Conservation (phyloP, 345 rosid genomes). For the Balakata baccata region DNA sequence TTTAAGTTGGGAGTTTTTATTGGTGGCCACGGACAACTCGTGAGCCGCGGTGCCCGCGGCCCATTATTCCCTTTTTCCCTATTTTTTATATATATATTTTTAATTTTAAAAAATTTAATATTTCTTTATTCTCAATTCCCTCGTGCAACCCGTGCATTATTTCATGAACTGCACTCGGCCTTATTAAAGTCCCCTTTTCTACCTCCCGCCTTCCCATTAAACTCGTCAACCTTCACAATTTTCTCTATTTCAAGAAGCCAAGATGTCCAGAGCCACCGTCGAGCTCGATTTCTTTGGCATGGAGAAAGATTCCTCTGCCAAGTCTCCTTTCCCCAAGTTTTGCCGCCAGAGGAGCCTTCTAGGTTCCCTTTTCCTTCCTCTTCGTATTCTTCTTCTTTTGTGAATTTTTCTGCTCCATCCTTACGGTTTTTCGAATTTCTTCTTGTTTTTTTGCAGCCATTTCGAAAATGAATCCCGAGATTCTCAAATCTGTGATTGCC, state of each 20-base stretch:
- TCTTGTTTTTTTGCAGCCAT: slow-evolving; percentile 46
- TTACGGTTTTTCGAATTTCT: not conserved
- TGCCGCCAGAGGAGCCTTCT: slow-evolving; percentile 71
- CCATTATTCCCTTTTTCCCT: too few species aligned
- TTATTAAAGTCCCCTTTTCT: not conserved
- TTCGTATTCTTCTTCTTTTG: too few species aligned
- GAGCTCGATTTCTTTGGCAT: slow-evolving; percentile 74
- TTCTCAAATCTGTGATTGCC: slow-evolving; percentile 65
- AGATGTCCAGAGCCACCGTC: slow-evolving; percentile 48
- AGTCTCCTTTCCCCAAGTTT: slow-evolving; percentile 45
- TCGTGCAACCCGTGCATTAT: slow-evolving; percentile 26
- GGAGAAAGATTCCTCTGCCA: slow-evolving; percentile 43
- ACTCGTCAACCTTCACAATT: too few species aligned
- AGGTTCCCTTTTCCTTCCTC: slow-evolving; percentile 26
- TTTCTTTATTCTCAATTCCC: too few species aligned
- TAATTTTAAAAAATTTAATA: too few species aligned
- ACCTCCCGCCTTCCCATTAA: slow-evolving; percentile 9
- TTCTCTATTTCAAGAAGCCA: not conserved
- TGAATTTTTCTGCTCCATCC: too few species aligned
- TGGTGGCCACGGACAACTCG: too few species aligned
- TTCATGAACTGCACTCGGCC: not conserved
- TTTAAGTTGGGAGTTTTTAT: too few species aligned
- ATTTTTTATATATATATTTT: too few species aligned
- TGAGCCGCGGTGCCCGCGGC: too few species aligned
- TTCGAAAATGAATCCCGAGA: slow-evolving; percentile 76